Conservation (phyloP, 257 asterid genomes). For the Leonotis leonurus region DNA sequence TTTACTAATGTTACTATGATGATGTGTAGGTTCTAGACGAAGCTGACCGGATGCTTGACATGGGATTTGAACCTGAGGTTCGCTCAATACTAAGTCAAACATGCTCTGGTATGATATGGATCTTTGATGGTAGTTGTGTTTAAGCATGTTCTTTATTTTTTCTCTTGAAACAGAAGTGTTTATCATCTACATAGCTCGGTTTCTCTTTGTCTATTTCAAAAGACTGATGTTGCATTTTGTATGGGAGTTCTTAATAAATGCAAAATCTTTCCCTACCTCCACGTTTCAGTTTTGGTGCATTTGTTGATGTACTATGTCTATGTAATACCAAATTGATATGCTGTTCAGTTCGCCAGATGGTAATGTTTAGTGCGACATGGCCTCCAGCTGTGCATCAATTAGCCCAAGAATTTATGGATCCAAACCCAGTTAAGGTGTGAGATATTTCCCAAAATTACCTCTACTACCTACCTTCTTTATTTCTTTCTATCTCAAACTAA, state of each 20-base stretch:
- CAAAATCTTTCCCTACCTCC: not conserved
- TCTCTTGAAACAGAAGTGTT: not conserved
- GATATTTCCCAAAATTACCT: conserved; percentile 3
- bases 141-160: conserved; percentile 2
- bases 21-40: conserved; percentile 78
- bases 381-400: conserved; percentile 81
- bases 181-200: not conserved
- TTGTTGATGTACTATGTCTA: conserved; percentile 10
- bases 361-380: conserved; percentile 99
- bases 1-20: not conserved
- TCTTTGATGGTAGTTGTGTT: not conserved
- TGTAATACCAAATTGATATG: no score
- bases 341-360: conserved; percentile 88
- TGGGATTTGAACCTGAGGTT: conserved; percentile 99
- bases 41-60: conserved; percentile 99
- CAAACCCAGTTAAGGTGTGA: conserved; percentile 79
- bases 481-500: conserved; percentile 1
- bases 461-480: not conserved
- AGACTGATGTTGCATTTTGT: conserved; percentile 2
- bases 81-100: conserved; percentile 88
- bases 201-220: no score
- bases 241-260: not conserved
- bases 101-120: conserved; percentile 54
- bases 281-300: not conserved
- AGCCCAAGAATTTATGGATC: conserved; percentile 98